phyloP scores from a whole-genome alignment of 2,329 filamentous ascomycete genomes.

The Alternaria postmessia region DNA sequence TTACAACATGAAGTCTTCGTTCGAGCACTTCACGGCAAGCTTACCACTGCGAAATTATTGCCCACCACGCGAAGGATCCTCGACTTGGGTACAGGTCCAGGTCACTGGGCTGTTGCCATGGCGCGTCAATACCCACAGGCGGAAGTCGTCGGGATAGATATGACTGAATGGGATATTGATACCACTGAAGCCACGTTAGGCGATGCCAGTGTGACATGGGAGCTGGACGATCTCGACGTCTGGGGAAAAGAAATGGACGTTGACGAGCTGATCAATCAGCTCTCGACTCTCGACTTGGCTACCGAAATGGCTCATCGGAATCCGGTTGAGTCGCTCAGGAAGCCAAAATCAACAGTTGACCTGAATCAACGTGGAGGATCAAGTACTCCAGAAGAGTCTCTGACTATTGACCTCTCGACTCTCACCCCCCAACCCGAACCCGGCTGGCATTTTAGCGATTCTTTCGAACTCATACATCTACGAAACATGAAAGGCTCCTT shows the following conservation, averaged over 20 bases:
- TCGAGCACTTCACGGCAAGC: slow-evolving; percentile 44
- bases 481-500: slow-evolving; percentile 59
- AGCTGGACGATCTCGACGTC: slow-evolving; percentile 50
- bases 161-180: slow-evolving; percentile 60
- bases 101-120: slow-evolving; percentile 60
- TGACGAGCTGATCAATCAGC: slow-evolving; percentile 35
- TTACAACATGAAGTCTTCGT: slow-evolving; percentile 71
- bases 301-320: slow-evolving; percentile 31
- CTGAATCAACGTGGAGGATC: slow-evolving; percentile 8
- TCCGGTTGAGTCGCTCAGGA: slow-evolving; percentile 26
- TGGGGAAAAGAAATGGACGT: slow-evolving; percentile 39
- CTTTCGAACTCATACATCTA: slow-evolving; percentile 60
- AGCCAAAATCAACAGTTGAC: slow-evolving; percentile 8
- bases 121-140: slow-evolving; percentile 54
- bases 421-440: slow-evolving; percentile 34
- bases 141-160: slow-evolving; percentile 60
- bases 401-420: slow-evolving; percentile 33
- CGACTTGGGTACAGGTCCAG: slow-evolving; percentile 59
- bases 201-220: slow-evolving; percentile 42
- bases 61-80: slow-evolving; percentile 41
- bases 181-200: slow-evolving; percentile 53
- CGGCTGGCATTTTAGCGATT: slow-evolving; percentile 58
- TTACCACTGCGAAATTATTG: slow-evolving; percentile 46
- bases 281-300: slow-evolving; percentile 37
- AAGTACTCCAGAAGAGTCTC: slow-evolving; percentile 28